These are phyloP conservation scores for Kwoniella sp. DNA, from an alignment of 768 basidiomycete species.

Conservation along the genomic window DNA sequence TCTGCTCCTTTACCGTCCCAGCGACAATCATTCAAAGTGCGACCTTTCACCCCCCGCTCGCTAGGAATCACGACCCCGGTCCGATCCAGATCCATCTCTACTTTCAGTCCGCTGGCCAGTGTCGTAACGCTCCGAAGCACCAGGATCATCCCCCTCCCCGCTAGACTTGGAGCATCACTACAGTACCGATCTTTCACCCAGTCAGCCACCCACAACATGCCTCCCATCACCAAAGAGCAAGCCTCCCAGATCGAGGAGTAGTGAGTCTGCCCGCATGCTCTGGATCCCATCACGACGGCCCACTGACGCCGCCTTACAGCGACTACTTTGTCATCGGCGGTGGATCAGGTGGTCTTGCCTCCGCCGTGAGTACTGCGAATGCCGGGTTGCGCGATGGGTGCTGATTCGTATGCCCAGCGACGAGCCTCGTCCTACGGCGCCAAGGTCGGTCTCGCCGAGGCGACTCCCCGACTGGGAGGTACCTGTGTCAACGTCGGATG, in stretches of 20 bases:
- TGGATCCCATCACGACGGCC: neutral
- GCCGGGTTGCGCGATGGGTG: neutral
- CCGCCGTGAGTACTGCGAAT: slow-evolving; percentile 59
- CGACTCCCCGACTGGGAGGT: slow-evolving; percentile 70
- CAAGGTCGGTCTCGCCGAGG: slow-evolving; percentile 86
- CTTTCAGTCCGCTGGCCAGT: no score
- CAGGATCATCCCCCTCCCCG: neutral
- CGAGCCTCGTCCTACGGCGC: slow-evolving; percentile 87
- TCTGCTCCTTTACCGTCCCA: no score
- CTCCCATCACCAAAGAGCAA: slow-evolving; percentile 39
- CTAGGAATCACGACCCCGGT: slow-evolving; percentile 4
- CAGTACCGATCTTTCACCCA: slow-evolving; percentile 8
- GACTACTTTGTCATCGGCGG: slow-evolving; percentile 88
- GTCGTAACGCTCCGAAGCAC: neutral
- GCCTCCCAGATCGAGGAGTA: slow-evolving; percentile 40
- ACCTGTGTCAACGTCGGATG: slow-evolving; percentile 99
- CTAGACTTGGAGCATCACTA: neutral
- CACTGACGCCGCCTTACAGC: slow-evolving; percentile 14
- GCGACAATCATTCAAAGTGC: slow-evolving; percentile 3
- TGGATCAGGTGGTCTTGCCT: slow-evolving; percentile 87
- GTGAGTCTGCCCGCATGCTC: slow-evolving; percentile 22
- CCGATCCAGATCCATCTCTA: slow-evolving; percentile 2
- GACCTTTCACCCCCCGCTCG: neutral
- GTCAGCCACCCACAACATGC: slow-evolving; percentile 32
- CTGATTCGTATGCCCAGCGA: slow-evolving; percentile 56